phyloP scores from a whole-genome alignment of 176 grass and related monocot species.

The Melocanna baccifera region DNA sequence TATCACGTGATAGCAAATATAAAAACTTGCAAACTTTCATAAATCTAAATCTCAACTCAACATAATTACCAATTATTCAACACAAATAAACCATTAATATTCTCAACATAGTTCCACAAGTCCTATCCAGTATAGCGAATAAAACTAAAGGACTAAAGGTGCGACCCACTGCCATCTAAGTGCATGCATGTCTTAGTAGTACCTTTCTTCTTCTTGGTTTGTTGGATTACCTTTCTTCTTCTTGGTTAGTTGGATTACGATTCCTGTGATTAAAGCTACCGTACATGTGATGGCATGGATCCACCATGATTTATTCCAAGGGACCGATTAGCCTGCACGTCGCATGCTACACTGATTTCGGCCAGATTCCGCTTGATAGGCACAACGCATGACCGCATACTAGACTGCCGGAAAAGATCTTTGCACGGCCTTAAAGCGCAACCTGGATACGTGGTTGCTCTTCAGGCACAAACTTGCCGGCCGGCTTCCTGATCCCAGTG shows the following conservation, averaged over 20 bases:
- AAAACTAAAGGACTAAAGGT: neutral
- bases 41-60: too few species aligned
- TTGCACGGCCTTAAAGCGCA: neutral
- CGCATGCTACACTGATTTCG: neutral
- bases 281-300: neutral
- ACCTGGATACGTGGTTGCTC: neutral
- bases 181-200: neutral
- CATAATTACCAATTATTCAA: too few species aligned
- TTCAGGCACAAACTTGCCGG: neutral
- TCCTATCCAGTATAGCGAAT: neutral
- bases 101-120: too few species aligned
- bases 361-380: slow-evolving; percentile 1
- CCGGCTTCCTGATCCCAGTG: neutral
- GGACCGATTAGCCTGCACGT: neutral
- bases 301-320: slow-evolving; percentile 26
- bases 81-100: too few species aligned
- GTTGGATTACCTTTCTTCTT: neutral
- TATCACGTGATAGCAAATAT: too few species aligned
- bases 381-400: neutral
- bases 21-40: too few species aligned
- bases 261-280: neutral
- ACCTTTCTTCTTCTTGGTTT: neutral
- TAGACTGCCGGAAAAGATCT: neutral
- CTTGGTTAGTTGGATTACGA: neutral
- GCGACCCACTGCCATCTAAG: neutral